These are phyloP conservation scores for Aspergillus kassunensis DNA, from an alignment of 495 filamentous ascomycete genomes.

Conservation along the genomic window DNA sequence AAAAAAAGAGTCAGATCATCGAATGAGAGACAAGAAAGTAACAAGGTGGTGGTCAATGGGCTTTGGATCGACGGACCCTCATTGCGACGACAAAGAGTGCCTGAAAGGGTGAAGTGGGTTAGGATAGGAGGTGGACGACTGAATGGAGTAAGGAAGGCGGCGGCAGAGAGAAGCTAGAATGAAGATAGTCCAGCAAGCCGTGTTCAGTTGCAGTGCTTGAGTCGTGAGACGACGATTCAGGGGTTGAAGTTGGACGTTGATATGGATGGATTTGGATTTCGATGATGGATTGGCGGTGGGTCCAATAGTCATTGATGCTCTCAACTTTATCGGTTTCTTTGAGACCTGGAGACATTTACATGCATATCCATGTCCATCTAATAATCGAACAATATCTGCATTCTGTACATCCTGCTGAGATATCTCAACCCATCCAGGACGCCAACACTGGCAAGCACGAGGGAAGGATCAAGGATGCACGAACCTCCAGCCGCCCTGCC, in stretches of 20 bases:
- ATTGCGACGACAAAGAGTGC: slow-evolving; percentile 8
- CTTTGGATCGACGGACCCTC: slow-evolving; percentile 22
- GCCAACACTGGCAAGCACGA: too few species aligned
- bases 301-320: neutral
- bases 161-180: neutral
- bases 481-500: neutral
- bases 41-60: slow-evolving; percentile 18
- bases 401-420: too few species aligned
- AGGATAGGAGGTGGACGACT: neutral
- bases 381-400: too few species aligned
- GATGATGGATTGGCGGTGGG: neutral
- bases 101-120: neutral
- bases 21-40: slow-evolving; percentile 14
- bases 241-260: too few species aligned
- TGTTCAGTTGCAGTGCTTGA: too few species aligned
- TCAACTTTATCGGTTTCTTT: neutral
- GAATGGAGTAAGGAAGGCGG: neutral
- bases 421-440: too few species aligned
- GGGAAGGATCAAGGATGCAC: too few species aligned
- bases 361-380: too few species aligned
- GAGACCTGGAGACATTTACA: neutral
- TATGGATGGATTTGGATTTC: too few species aligned
- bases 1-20: slow-evolving; percentile 1
- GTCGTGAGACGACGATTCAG: too few species aligned
- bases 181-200: neutral